Evolutionary conservation across 345 rosid species (phyloP), one percentile per base, ranked within the genome.

Genomic region (Eucalyptus sideroxylon): DNA sequence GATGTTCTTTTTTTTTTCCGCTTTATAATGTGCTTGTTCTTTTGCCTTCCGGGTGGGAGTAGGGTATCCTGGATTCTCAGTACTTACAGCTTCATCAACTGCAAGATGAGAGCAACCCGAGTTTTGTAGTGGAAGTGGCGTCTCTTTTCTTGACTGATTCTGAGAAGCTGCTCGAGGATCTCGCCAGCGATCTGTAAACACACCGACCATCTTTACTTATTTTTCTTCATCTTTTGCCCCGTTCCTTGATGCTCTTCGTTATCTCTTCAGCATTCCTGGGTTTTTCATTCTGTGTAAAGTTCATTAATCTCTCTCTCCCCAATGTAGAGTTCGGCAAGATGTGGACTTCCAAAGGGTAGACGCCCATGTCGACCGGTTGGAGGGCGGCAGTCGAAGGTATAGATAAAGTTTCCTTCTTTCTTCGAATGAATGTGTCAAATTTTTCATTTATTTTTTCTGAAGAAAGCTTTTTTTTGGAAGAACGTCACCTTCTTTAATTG

Each of bases 381-480:
- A 98, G 93, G 99, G 99, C 89, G 96, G 99, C 92, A 98, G 99
- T 90, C 94, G 99, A 87, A 98, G 99, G 99, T 97, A 93, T 83
- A 23, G 7, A 23, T 51, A 37, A 15, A 45, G 16, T 86, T 72
- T 50, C 44, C 60, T 31, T 31, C 55, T 16, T 37, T n/a, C 62
- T 55, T 31, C 45, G 1, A 86, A n/a, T 9, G 56, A 14, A 65
- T 4, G 62, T 42, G 15, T 77, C 45, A 50, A 67, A 5, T 69
- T 31, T 67, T 77, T 34, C 40, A 34, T 37, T 50, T 50, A 8
- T 34, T 50, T 34, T 37, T 87, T 37, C 62, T 77, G 24, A 40
- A 77, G 83, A 77, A 72, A 72, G 44, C 14, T 19, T 72, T 31
- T 37, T 40, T 21, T 5, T 34, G 44, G 9, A 11, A 77, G 83